Percentiles rank a stretch among this genome's conserved stretches.
Conservation (phyloP, 1,284 basidiomycete genomes). For the Volvariella volvacea region DNA sequence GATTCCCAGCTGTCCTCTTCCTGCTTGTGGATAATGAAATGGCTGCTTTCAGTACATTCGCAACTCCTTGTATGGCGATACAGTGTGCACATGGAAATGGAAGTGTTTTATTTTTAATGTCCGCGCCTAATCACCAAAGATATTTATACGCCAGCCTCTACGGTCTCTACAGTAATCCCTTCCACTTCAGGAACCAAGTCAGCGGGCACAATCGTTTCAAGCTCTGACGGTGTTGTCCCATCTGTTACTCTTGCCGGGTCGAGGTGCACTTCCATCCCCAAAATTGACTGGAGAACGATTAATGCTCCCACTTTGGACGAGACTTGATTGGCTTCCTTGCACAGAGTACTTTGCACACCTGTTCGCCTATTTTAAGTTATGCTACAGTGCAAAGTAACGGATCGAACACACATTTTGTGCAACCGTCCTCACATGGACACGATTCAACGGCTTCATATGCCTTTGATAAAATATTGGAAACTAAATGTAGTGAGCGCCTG, state of each 20-base stretch:
- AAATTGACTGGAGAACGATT: conserved; percentile 56
- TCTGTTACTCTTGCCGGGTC: too few relatives aligned
- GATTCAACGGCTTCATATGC: conserved; percentile 59
- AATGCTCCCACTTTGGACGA: conserved; percentile 69
- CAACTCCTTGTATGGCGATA: too few relatives aligned
- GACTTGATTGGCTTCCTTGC: conserved; percentile 63
- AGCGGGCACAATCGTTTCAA: conserved; percentile 53
- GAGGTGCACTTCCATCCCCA: conserved; percentile 40
- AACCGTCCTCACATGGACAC: conserved; percentile 72
- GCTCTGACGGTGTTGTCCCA: conserved; percentile 16
- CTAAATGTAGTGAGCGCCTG: conserved; percentile 17
- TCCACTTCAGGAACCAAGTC: conserved; percentile 36
- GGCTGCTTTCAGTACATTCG: too few relatives aligned
- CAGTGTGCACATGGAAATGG: too few relatives aligned
- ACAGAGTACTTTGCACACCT: conserved; percentile 61
- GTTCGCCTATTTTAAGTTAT: not conserved
- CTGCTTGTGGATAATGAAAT: too few relatives aligned
- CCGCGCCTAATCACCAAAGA: not conserved
- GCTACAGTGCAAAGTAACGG: not conserved
- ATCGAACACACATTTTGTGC: conserved; percentile 54
- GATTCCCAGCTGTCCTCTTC: too few relatives aligned
- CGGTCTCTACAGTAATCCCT: conserved; percentile 45
- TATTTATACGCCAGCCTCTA: too few relatives aligned
- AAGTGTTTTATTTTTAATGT: too few relatives aligned
- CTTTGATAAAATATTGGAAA: conserved; percentile 55